Evolutionary conservation across 2,329 filamentous ascomycete genomes (phyloP).

Genomic region (Aspergillus sp.): DNA sequence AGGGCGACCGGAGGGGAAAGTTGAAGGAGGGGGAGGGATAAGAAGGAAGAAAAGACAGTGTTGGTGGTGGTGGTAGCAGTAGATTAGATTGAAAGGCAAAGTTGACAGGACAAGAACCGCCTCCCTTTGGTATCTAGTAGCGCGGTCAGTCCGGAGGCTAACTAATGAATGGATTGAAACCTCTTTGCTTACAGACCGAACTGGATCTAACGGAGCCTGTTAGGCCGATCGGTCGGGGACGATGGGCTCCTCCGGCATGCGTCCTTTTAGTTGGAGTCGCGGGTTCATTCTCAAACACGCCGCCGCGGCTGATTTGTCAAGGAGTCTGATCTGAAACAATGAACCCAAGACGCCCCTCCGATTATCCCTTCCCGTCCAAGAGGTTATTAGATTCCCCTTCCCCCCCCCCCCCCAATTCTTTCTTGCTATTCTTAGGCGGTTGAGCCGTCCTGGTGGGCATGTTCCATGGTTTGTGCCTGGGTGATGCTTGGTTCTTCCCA

Average conservation of each 20-base stretch:
- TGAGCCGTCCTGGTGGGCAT: background rate
- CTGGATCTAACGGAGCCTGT: conserved; percentile 11
- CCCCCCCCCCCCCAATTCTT: background rate
- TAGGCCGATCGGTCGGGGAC: conserved; percentile 18
- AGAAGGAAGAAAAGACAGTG: background rate
- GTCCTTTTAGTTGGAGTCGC: background rate
- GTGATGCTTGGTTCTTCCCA: background rate
- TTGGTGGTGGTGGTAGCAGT: background rate
- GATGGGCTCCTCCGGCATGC: conserved; percentile 11
- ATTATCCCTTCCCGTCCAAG: conserved; percentile 6
- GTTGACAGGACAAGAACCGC: background rate
- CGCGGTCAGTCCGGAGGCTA: conserved; percentile 1
- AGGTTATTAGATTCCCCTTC: background rate
- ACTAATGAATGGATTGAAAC: background rate
- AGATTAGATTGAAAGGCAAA: background rate
- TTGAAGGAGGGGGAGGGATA: background rate
- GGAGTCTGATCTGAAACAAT: conserved; percentile 25
- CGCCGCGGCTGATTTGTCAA: conserved; percentile 23
- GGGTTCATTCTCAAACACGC: conserved; percentile 17
- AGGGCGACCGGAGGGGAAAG: background rate
- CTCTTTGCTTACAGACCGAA: conserved; percentile 4
- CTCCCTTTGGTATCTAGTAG: conserved; percentile 2
- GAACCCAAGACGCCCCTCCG: conserved; percentile 11
- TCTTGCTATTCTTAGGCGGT: conserved; percentile 11
- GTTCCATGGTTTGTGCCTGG: conserved; percentile 7